Evolutionary conservation across 345 rosid species (phyloP).

Genomic region (Rhizophora mangle): DNA sequence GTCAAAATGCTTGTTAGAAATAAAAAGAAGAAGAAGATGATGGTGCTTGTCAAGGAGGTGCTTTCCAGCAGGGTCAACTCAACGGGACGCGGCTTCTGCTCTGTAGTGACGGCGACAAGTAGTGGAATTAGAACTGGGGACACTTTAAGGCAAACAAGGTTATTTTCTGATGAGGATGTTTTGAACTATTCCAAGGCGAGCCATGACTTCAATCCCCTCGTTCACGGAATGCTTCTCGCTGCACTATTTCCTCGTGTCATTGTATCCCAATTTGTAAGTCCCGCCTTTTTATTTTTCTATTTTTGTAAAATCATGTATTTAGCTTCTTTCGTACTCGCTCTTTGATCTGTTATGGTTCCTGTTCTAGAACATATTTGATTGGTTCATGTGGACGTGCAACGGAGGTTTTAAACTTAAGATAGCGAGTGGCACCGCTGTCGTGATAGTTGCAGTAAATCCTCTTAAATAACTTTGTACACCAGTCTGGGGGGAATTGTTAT

Average conservation of each 20-base stretch:
- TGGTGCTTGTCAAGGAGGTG: slow-evolving; percentile 30
- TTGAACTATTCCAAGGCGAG: slow-evolving; percentile 66
- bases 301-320: neutral
- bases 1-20: too few relatives aligned
- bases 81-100: slow-evolving; percentile 43
- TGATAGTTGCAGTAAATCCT: too few relatives aligned
- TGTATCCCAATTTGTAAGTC: slow-evolving; percentile 70
- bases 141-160: slow-evolving; percentile 47
- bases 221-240: slow-evolving; percentile 91
- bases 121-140: slow-evolving; percentile 56
- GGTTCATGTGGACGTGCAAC: too few relatives aligned
- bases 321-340: too few relatives aligned
- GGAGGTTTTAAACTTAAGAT: too few relatives aligned
- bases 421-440: too few relatives aligned
- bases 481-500: too few relatives aligned
- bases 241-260: slow-evolving; percentile 75
- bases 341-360: too few relatives aligned
- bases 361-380: too few relatives aligned
- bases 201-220: slow-evolving; percentile 61
- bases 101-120: slow-evolving; percentile 17
- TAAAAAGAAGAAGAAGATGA: neutral
- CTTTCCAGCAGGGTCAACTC: slow-evolving; percentile 20
- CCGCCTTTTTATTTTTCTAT: neutral
- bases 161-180: slow-evolving; percentile 62
- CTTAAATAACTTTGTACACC: too few relatives aligned